These are phyloP conservation scores for Macrotyloma uniflorum DNA, from an alignment of 306 rosid genomes.

Conservation along the genomic window DNA sequence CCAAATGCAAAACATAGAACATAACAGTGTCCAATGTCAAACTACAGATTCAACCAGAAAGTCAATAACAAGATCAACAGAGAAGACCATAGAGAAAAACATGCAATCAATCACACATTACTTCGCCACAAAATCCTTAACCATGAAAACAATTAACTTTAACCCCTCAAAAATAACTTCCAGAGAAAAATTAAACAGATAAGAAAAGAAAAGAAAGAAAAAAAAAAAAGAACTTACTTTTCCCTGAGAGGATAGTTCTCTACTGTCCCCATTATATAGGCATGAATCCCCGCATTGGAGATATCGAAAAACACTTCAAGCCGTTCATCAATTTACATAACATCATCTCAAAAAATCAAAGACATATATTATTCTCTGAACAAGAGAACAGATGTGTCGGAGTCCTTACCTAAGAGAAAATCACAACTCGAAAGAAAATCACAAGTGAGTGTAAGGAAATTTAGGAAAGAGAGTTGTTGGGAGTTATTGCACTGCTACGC, in stretches of 20 bases:
- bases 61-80: conserved; percentile 6
- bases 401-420: conserved; percentile 38
- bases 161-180: neutral
- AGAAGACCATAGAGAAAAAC: conserved; percentile 6
- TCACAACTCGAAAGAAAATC: neutral
- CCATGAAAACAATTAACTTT: conserved; percentile 28
- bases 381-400: neutral
- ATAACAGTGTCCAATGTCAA: neutral
- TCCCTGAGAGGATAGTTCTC: neutral
- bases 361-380: neutral
- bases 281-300: conserved; percentile 18
- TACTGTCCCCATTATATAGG: neutral
- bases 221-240: neutral
- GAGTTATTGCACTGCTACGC: conserved; percentile 26
- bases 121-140: neutral
- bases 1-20: conserved; percentile 17
- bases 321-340: conserved; percentile 26
- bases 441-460: neutral
- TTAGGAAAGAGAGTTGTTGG: neutral
- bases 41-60: conserved; percentile 21
- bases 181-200: neutral
- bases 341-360: conserved; percentile 4
- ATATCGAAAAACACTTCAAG: neutral
- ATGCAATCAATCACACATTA: neutral
- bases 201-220: neutral